Conservation (phyloP, 129 eudicot species). For the Helianthus tuberosus region DNA sequence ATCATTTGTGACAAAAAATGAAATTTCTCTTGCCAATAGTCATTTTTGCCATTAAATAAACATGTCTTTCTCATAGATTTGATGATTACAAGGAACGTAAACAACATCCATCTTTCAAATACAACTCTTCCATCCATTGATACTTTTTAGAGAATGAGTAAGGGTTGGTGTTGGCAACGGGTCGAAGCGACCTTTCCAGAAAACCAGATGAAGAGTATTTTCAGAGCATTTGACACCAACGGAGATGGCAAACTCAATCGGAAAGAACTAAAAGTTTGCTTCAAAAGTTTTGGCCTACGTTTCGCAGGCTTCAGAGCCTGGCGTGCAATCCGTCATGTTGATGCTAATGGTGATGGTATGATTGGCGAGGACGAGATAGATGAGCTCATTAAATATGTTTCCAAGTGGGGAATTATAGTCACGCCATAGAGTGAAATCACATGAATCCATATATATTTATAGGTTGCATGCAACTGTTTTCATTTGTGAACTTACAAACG, state of each 20-base stretch:
- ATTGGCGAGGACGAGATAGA: constrained; percentile 41
- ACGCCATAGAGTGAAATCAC: neutral
- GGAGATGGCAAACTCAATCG: constrained; percentile 43
- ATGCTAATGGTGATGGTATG: constrained; percentile 44
- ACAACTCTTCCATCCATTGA: neutral
- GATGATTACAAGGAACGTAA: constrained; percentile 7
- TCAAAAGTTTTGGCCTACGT: constrained; percentile 33
- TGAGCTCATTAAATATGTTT: constrained; percentile 31
- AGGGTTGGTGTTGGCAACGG: constrained; percentile 25
- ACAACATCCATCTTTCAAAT: constrained; percentile 8
- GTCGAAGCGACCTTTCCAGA: constrained; percentile 1
- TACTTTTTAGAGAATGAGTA: constrained; percentile 1
- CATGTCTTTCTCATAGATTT: neutral
- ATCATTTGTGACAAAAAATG: too few species aligned
- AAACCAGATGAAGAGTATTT: constrained; percentile 21
- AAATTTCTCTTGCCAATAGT: too few species aligned
- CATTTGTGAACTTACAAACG: neutral
- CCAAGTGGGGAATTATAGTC: constrained; percentile 28
- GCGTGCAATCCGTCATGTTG: constrained; percentile 33
- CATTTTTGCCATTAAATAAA: too few species aligned
- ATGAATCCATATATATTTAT: neutral
- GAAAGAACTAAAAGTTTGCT: constrained; percentile 43
- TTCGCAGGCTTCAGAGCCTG: constrained; percentile 32
- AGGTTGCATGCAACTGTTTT: constrained; percentile 10
- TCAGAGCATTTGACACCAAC: constrained; percentile 34